These are phyloP conservation scores for Cyathus striatus DNA, from an alignment of 768 basidiomycete species.

Conservation along the genomic window DNA sequence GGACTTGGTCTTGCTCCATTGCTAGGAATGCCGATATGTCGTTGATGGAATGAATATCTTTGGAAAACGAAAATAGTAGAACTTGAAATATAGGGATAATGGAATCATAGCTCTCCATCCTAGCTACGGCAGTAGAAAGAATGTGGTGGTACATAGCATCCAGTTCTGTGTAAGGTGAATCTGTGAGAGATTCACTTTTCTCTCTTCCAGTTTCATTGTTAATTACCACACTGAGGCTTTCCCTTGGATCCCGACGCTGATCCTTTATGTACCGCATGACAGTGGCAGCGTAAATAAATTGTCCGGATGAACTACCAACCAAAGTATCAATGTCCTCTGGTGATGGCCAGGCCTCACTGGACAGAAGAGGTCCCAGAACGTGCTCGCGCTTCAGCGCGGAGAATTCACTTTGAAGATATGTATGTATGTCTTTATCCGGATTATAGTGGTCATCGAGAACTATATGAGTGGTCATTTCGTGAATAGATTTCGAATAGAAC, in stretches of 20 bases:
- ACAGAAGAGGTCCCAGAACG: not conserved
- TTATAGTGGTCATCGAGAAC: conserved; percentile 1
- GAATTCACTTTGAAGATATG: not conserved
- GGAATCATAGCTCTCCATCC: not conserved
- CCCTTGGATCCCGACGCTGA: not conserved
- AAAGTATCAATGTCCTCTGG: not conserved
- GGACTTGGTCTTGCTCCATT: not conserved
- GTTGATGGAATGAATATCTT: not conserved
- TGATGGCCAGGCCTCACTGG: not conserved
- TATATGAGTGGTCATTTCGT: not conserved
- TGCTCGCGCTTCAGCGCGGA: not conserved
- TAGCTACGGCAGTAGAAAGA: not conserved
- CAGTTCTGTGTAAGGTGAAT: too few relatives aligned
- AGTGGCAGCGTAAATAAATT: conserved; percentile 21
- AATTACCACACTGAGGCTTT: not conserved
- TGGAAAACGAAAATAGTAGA: not conserved
- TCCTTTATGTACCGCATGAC: conserved; percentile 18
- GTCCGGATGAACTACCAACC: conserved; percentile 14
- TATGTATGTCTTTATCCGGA: conserved; percentile 5
- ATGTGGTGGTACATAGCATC: not conserved
- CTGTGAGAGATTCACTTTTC: too few relatives aligned
- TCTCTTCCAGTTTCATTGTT: not conserved
- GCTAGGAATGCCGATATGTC: not conserved
- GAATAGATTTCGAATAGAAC: not conserved
- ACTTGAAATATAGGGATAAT: too few relatives aligned